These are phyloP conservation scores for Tephrocybe sp. DNA, from an alignment of 768 basidiomycete species.

Conservation along the genomic window DNA sequence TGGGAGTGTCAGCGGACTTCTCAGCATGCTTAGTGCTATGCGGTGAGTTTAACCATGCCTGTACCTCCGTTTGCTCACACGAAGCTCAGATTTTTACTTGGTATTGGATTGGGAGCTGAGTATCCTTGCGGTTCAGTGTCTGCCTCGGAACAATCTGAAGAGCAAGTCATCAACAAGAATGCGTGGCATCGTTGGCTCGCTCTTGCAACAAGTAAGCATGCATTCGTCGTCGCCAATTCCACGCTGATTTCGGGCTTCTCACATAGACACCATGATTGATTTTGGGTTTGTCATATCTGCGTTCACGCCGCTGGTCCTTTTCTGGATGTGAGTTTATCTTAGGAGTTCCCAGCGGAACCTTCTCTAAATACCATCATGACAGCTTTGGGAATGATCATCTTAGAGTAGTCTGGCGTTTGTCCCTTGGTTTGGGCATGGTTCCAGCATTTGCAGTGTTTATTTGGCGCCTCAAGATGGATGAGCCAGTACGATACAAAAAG, in stretches of 20 bases:
- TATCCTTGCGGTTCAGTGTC: slow-evolving; percentile 90
- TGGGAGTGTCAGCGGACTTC: slow-evolving; percentile 59
- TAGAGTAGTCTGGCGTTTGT: slow-evolving; percentile 81
- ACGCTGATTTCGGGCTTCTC: neutral
- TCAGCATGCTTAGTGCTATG: slow-evolving; percentile 75
- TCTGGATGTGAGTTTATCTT: slow-evolving; percentile 67
- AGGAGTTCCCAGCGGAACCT: neutral
- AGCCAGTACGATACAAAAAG: slow-evolving; percentile 69
- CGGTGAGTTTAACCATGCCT: slow-evolving; percentile 42
- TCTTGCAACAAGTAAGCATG: slow-evolving; percentile 73
- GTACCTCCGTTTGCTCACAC: neutral
- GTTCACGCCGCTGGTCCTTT: slow-evolving; percentile 80
- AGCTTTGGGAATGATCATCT: slow-evolving; percentile 79
- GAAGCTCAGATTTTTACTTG: slow-evolving; percentile 67
- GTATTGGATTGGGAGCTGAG: slow-evolving; percentile 85
- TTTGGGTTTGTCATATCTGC: slow-evolving; percentile 73
- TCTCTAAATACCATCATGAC: neutral
- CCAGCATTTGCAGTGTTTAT: slow-evolving; percentile 77
- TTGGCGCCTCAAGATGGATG: slow-evolving; percentile 84
- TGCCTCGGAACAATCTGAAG: slow-evolving; percentile 86
- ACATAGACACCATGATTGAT: slow-evolving; percentile 77
- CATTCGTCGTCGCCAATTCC: neutral
- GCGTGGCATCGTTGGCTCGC: slow-evolving; percentile 84
- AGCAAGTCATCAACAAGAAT: slow-evolving; percentile 67
- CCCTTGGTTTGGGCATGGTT: slow-evolving; percentile 78